These are phyloP conservation scores for Discostella stelligera DNA, from an alignment of 352 stramenopile species.

Conservation along the genomic window DNA sequence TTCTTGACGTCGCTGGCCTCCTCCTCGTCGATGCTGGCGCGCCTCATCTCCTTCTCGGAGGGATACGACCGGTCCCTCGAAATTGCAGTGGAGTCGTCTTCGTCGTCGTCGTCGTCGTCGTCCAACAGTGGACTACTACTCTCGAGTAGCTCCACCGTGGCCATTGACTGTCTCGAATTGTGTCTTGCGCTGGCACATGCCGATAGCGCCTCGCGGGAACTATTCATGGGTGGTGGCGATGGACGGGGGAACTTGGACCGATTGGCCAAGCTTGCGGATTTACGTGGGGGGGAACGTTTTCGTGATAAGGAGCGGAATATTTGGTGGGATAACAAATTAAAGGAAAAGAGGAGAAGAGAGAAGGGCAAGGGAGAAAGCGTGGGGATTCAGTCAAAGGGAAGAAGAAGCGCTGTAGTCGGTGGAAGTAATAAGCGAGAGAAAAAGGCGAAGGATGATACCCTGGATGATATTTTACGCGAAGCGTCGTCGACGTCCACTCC, in stretches of 20 bases:
- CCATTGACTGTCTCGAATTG: conserved; percentile 68
- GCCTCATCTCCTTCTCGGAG: conserved; percentile 75
- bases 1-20: conserved; percentile 57
- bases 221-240: conserved; percentile 56
- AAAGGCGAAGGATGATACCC: conserved; percentile 62
- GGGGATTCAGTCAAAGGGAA: conserved; percentile 6
- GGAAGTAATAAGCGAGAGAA: conserved; percentile 28
- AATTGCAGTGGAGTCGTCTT: conserved; percentile 49
- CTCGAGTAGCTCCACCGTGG: conserved; percentile 43
- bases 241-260: conserved; percentile 49
- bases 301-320: conserved; percentile 48
- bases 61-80: conserved; percentile 57
- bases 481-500: conserved; percentile 4
- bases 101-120: not conserved
- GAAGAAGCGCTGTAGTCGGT: not conserved
- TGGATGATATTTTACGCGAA: conserved; percentile 68
- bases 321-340: conserved; percentile 29
- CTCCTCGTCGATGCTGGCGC: conserved; percentile 49
- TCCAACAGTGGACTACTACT: conserved; percentile 38
- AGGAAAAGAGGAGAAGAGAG: conserved; percentile 14
- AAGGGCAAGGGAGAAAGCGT: not conserved
- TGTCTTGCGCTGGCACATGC: conserved; percentile 37
- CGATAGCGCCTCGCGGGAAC: conserved; percentile 48
- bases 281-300: conserved; percentile 63
- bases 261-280: conserved; percentile 71